Conservation (phyloP, 345 rosid species). For the Sonneratia caseolaris region DNA sequence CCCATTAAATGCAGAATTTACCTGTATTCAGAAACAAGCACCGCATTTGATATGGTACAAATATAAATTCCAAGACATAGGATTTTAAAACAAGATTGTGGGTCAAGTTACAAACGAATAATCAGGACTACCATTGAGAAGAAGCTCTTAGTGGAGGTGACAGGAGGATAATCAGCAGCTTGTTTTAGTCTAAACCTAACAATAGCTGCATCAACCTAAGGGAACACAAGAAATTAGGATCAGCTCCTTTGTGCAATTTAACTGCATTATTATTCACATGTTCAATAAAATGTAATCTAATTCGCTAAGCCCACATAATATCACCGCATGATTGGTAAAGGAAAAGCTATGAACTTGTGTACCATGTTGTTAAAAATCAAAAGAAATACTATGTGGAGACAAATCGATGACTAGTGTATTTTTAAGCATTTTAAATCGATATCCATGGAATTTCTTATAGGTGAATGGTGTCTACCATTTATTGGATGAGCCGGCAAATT, state of each 20-base stretch:
- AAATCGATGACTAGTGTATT: too few relatives aligned
- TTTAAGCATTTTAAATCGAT: not conserved
- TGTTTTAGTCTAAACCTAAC: conserved; percentile 73
- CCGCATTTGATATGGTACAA: not conserved
- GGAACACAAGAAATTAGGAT: conserved; percentile 7
- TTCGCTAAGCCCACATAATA: too few relatives aligned
- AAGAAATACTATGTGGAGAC: too few relatives aligned
- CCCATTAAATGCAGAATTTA: conserved; percentile 82
- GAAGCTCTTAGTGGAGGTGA: conserved; percentile 65
- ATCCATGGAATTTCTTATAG: not conserved
- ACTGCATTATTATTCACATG: not conserved
- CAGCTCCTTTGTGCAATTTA: not conserved
- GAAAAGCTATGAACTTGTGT: too few relatives aligned
- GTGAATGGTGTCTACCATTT: not conserved
- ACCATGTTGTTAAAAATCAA: not conserved
- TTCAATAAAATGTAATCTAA: not conserved
- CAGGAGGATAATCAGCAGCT: conserved; percentile 64
- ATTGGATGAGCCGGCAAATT: not conserved
- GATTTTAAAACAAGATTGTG: not conserved
- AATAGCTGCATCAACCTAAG: conserved; percentile 91
- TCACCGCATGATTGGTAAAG: too few relatives aligned
- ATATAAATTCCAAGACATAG: not conserved
- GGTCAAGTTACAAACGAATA: not conserved
- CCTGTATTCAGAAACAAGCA: conserved; percentile 24
- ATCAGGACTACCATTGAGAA: conserved; percentile 60